Base-by-base conservation (phyloP, 2,329 filamentous ascomycete genomes). In the Pestalotiopsis fici region DNA sequence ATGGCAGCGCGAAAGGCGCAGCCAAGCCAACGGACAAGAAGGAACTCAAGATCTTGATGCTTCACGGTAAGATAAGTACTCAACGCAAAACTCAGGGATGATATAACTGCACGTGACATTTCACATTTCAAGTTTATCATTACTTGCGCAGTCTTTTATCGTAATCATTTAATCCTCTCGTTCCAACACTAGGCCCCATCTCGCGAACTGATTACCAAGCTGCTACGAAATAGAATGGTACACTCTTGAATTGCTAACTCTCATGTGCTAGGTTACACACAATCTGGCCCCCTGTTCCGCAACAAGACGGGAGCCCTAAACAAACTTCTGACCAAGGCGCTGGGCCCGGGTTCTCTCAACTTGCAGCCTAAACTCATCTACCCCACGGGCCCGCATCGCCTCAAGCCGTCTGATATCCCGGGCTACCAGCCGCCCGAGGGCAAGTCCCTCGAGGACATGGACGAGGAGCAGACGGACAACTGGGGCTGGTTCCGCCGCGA, bases 251-350 rank as follows among this genome's bases (percentile, higher is more conserved):
- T 12, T 35, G 28, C 57, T 59, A 31, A 59, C 57, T 27, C 4
- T 15, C n/a, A 31, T 31, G 12, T 25, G 6, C 13, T 56, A 90
- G 92, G 95, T 79, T 98, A 90, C 87, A 97, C 95, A 7, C 95
- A 98, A 84, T 97, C 93, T 31, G 94, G 95, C 3, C 80, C 90
- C 3, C 84, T 94, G 70, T 98, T 98, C 87, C 91, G 89, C 77
- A 88, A 91, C 78, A 98, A 98, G 83, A 97, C 93, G 59, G 93
- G 94, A 78, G 93, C 93, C 12, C 85, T 98, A 1, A 89, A 94
- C 74, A 97, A 98, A 79, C 84, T 91, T 65, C 87, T 98, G 67
- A 79, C 84, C 69, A 97, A 97, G 76, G 82, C 88, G 31, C 91
- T 98, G 70, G 86, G 88, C 9, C 68, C 71, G 4, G 80, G 86